Conservation (phyloP, 2,329 filamentous ascomycete species). For the Aspergillus oerlinghausenensis region DNA sequence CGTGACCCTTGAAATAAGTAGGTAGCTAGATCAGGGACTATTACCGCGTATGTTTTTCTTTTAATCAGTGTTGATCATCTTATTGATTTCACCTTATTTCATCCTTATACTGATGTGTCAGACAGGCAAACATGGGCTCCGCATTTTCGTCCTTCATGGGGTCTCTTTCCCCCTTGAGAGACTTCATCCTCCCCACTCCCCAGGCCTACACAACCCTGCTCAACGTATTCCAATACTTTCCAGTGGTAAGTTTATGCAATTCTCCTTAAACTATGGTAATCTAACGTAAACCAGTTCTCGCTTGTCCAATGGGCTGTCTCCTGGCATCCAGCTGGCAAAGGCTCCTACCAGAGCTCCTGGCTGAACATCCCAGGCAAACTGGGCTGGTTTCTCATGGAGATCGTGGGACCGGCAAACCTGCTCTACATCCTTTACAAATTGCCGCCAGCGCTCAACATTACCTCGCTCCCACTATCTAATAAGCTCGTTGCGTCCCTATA, state of each 20-base stretch:
- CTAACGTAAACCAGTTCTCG: slow-evolving; percentile 54
- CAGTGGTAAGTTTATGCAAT: slow-evolving; percentile 44
- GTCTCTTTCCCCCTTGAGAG: slow-evolving; percentile 22
- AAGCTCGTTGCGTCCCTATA: slow-evolving; percentile 41
- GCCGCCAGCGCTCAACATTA: slow-evolving; percentile 43
- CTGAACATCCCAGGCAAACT: slow-evolving; percentile 86
- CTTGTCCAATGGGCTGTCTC: slow-evolving; percentile 69
- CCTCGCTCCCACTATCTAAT: slow-evolving; percentile 30
- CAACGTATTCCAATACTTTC: slow-evolving; percentile 41
- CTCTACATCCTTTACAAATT: slow-evolving; percentile 74
- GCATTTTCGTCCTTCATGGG: slow-evolving; percentile 17
- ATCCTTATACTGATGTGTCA: neutral
- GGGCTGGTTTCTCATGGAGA: slow-evolving; percentile 87
- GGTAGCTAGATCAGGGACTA: neutral
- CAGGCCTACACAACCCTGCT: slow-evolving; percentile 33
- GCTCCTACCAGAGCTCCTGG: slow-evolving; percentile 60
- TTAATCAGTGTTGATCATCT: neutral
- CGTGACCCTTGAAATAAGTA: neutral
- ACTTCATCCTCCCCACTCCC: slow-evolving; percentile 39
- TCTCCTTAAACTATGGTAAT: neutral
- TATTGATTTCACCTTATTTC: neutral
- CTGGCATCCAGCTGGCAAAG: slow-evolving; percentile 92
- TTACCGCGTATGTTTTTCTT: neutral
- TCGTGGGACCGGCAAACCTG: slow-evolving; percentile 69
- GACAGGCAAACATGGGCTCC: slow-evolving; percentile 18